Conservation (phyloP, 2,329 filamentous ascomycete genomes). For the Botryosphaeria dothidea region DNA sequence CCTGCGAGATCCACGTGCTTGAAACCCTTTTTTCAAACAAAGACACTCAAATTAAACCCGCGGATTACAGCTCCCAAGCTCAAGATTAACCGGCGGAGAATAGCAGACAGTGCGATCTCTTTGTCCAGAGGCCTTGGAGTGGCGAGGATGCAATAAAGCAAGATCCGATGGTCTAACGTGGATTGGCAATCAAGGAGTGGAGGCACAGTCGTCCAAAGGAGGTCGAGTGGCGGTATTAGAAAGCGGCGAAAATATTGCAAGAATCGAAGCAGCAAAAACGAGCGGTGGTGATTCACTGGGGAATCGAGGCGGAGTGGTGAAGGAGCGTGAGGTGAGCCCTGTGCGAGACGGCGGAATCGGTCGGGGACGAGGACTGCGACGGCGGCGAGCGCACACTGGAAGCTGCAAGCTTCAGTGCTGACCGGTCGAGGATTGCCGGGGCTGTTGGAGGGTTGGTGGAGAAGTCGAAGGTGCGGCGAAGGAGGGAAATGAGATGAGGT, state of each 20-base stretch:
- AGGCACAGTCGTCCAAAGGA: constrained; percentile 22
- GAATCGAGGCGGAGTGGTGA: constrained; percentile 32
- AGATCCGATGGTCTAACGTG: neutral
- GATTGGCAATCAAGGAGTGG: constrained; percentile 16
- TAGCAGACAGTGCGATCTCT: neutral
- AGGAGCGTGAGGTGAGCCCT: constrained; percentile 34
- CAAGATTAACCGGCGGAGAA: neutral
- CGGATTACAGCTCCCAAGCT: constrained; percentile 11
- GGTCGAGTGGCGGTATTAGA: constrained; percentile 21
- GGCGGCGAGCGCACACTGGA: constrained; percentile 36
- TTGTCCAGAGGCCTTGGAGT: neutral
- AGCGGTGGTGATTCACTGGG: constrained; percentile 35
- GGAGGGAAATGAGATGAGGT: constrained; percentile 23
- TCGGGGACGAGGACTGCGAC: constrained; percentile 28
- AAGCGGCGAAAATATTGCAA: constrained; percentile 21
- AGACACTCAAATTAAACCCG: constrained; percentile 6
- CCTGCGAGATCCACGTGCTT: constrained; percentile 5
- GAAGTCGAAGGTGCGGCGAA: constrained; percentile 23
- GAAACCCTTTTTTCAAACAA: constrained; percentile 11
- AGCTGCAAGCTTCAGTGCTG: constrained; percentile 26
- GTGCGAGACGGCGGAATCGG: constrained; percentile 21
- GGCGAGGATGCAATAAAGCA: neutral
- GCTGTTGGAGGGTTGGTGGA: constrained; percentile 22
- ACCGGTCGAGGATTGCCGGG: constrained; percentile 40
- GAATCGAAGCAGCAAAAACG: constrained; percentile 27